Evolutionary conservation across 768 basidiomycete species (phyloP).

Genomic region (Leccinum disarticulatum): DNA sequence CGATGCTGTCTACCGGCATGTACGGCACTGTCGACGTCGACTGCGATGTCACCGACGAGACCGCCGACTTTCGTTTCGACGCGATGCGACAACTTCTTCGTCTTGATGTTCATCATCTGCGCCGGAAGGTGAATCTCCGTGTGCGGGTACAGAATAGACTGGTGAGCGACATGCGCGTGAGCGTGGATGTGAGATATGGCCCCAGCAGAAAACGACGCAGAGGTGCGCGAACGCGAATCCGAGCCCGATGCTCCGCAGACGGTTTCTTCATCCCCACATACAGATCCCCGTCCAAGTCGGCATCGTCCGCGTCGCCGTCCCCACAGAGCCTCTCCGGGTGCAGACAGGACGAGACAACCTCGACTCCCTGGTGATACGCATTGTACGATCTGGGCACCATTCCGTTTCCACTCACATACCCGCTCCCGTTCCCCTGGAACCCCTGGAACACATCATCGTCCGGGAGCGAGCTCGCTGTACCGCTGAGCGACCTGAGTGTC

Average conservation of each 20-base stretch:
- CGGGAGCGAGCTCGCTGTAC: slow-evolving; percentile 11
- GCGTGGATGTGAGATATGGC: slow-evolving; percentile 25
- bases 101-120: slow-evolving; percentile 13
- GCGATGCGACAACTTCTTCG: slow-evolving; percentile 14
- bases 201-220: slow-evolving; percentile 43
- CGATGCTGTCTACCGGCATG: slow-evolving; percentile 34
- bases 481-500: slow-evolving; percentile 35
- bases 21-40: slow-evolving; percentile 47
- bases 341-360: neutral
- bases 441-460: slow-evolving; percentile 53
- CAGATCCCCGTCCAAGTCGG: slow-evolving; percentile 59
- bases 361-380: neutral
- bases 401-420: slow-evolving; percentile 18
- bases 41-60: slow-evolving; percentile 45
- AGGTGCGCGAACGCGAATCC: slow-evolving; percentile 62
- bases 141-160: slow-evolving; percentile 27
- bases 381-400: neutral
- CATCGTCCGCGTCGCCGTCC: slow-evolving; percentile 43
- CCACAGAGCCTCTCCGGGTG: slow-evolving; percentile 12
- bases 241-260: slow-evolving; percentile 43
- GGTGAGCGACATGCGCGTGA: slow-evolving; percentile 25
- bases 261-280: slow-evolving; percentile 44
- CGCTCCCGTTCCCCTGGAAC: slow-evolving; percentile 57
- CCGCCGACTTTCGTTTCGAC: slow-evolving; percentile 33
- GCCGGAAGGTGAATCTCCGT: slow-evolving; percentile 28